A percentile compares a stretch with the other conserved stretches of the same genome.
Conservation (phyloP, 331 rosid species). For the Phaseolus coccineus region DNA sequence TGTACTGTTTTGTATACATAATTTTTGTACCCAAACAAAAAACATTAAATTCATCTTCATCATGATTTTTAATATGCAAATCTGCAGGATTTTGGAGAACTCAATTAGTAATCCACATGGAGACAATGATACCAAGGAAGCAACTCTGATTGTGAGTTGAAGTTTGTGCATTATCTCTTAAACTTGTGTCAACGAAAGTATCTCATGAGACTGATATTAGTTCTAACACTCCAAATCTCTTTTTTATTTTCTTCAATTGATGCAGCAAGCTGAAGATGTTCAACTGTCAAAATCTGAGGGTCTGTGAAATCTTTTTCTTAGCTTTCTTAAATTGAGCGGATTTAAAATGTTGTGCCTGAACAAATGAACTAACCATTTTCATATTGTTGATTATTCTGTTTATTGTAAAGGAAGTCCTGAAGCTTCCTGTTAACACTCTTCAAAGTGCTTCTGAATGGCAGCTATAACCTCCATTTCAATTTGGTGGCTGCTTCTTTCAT, state of each 20-base stretch:
- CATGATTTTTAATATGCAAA: constrained; percentile 21
- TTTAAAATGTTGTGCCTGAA: constrained; percentile 7
- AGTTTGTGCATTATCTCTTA: constrained; percentile 40
- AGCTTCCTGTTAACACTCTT: constrained; percentile 27
- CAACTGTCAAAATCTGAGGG: constrained; percentile 69
- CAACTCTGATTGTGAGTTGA: constrained; percentile 68
- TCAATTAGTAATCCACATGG: constrained; percentile 51
- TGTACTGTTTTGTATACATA: constrained; percentile 23
- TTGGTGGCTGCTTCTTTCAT: constrained; percentile 28
- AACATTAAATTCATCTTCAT: constrained; percentile 6
- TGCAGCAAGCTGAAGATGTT: constrained; percentile 68
- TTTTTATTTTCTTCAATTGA: constrained; percentile 47
- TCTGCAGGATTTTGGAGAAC: constrained; percentile 64
- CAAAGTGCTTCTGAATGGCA: constrained; percentile 25
- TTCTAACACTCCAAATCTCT: constrained; percentile 40
- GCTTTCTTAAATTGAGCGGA: constrained; percentile 31
- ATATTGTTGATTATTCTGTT: constrained; percentile 12
- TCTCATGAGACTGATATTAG: constrained; percentile 34
- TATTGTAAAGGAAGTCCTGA: constrained; percentile 11
- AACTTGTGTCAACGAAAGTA: constrained; percentile 14
- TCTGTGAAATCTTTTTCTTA: constrained; percentile 52
- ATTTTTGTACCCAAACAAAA: constrained; percentile 12
- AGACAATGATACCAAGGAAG: constrained; percentile 54
- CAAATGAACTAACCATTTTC: constrained; percentile 20
- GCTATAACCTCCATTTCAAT: constrained; percentile 26